Base-by-base conservation (phyloP, 495 filamentous ascomycete species). In the Aspergillus bridgeri region DNA sequence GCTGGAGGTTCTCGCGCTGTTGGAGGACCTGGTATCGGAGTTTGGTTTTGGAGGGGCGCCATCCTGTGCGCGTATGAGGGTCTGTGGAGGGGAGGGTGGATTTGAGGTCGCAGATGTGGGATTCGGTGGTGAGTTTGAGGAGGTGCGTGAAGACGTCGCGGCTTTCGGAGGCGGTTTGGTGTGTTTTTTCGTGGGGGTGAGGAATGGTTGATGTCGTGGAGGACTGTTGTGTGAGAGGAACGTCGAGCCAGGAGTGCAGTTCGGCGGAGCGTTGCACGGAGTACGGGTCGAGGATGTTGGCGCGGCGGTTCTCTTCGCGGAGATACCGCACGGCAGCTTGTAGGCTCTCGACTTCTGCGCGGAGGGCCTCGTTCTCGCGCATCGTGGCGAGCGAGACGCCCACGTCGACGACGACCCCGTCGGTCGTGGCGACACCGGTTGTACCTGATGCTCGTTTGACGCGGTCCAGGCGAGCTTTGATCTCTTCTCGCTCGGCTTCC, bases 301-400 rank as follows among this genome's bases (percentile, higher is more conserved):
- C 77, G 24, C 87, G 82, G n/a, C 82, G 75, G 65, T 85, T 91
- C 54, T 94, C 90, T 55, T 90, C 86, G 22, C 89, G 83, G 21
- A 96, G 75, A 72, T 86, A 93, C 47, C 87, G 84, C 17, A 97
- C 84, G 0, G 91, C 86, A 2, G 86, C 82, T 69, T 91, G 85
- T 7, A 96, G 81, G 54, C 75, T 80, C 20, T 75, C 66, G 44
- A 96, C 90, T 55, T 92, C 85, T 20, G 79, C 72, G 59, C 86
- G 88, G 24, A 93, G 84, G 17, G 74, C 71, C 57, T 91, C 84
- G 73, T 91, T 90, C 74, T 94, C 87, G 25, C 85, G 79, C 43
- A 89, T 86, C 0, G 89, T 87, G 18, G 77, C 78, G 6, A 78
- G 64, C 22, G 77, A 82, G 22, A 69, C 65, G 53, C 72, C 72